A percentile compares a stretch with the other conserved stretches of the same genome.
Conservation (phyloP, 2,329 filamentous ascomycete genomes). For the Neonectria faginata region DNA sequence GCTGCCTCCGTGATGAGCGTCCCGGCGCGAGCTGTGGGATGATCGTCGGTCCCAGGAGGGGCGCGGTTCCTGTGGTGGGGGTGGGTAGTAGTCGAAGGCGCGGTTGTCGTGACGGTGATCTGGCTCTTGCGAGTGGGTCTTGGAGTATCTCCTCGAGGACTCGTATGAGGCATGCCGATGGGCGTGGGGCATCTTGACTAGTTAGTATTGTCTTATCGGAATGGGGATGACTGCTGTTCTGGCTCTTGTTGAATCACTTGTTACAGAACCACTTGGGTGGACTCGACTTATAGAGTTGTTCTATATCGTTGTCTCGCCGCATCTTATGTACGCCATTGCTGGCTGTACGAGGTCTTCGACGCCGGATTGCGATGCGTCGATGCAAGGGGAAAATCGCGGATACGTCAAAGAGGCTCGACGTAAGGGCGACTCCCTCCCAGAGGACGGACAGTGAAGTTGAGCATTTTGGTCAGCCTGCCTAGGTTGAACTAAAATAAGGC, state of each 20-base stretch:
- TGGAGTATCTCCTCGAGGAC: conserved; percentile 18
- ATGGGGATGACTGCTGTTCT: not conserved
- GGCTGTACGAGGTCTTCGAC: not conserved
- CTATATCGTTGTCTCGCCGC: not conserved
- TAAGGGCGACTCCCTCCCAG: not conserved
- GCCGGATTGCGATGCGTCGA: not conserved
- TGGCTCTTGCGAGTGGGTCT: conserved; percentile 2
- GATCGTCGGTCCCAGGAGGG: conserved; percentile 2
- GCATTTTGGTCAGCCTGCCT: not conserved
- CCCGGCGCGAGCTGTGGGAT: not conserved
- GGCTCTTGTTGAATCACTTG: not conserved
- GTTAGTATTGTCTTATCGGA: not conserved
- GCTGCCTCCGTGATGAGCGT: not conserved
- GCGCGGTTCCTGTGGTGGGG: conserved; percentile 8
- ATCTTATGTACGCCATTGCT: conserved; percentile 9
- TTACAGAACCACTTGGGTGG: conserved; percentile 12
- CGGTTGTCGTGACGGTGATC: conserved; percentile 3
- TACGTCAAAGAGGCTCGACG: conserved; percentile 1
- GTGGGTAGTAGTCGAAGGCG: conserved; percentile 6
- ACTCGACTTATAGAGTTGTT: not conserved
- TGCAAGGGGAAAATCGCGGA: not conserved
- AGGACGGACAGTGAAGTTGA: not conserved
- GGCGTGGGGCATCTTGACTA: conserved; percentile 27
- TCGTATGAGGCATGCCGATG: conserved; percentile 10
- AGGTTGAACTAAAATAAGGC: not conserved